Evolutionary conservation across 805 yeast genomes (phyloP), one percentile per base, ranked within the genome.

Genomic region (Yarrowia sp.): DNA sequence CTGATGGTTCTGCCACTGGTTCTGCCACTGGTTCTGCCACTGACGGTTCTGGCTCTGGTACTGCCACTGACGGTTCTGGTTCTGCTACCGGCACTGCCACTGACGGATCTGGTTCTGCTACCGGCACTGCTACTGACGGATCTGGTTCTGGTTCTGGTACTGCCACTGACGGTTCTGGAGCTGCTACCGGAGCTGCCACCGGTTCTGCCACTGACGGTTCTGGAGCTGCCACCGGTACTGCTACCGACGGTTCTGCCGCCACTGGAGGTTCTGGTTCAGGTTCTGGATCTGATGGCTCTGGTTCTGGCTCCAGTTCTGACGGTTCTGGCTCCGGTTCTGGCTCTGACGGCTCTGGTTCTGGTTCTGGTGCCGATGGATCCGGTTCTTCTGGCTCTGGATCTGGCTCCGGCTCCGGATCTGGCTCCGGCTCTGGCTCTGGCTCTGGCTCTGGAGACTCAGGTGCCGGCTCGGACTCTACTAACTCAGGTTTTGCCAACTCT

Each of bases 61-160:
- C 62, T 38, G 33, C 62, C 12, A 28, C 62, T 24, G 61, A 52
- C 24, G 62, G 62, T 5, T 56, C 62, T 16, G 35, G 19, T 14
- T 24, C 49, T 26, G 49, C 21, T 17, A 6, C 49, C 28, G 62
- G 22, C 17, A 26, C 56, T 49, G 40, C 56, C 12, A 36, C 59
- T 33, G 59, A 21, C 22, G 38, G 43, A 26, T 44, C 51, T 32
- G 56, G 32, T 16, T 28, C 38, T 30, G 26, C 24, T 30, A 24
- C 21, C 41, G 36, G 16, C 14, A 14, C 49, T 43, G 19, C 43
- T 19, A 38, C 43, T 38, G 43, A 19, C 24, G 22, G 36, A 2
- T 33, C 36, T 17, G 36, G 17, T 33, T 5, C 17, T 14, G 11
- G 16, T 16, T 5, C 17, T 14, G 11, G 16, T 3, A 4, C 43